phyloP scores from a whole-genome alignment of 805 yeast species.

The Ogataea paradorogensis region DNA sequence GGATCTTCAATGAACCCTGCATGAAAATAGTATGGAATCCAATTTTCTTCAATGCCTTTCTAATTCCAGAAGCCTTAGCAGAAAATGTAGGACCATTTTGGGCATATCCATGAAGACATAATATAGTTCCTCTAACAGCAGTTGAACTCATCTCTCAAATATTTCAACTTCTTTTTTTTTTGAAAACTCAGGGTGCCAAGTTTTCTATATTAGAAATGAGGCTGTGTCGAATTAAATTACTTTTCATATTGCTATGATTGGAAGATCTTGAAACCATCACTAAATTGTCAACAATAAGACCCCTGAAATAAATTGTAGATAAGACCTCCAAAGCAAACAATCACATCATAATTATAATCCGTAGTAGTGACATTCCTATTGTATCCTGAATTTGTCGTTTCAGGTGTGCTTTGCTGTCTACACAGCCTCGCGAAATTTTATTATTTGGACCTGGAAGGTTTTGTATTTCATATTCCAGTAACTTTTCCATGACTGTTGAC shows the following conservation, averaged over 20 bases:
- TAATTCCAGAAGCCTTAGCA: slow-evolving; percentile 82
- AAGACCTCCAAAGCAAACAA: too few species aligned
- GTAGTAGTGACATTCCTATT: background rate
- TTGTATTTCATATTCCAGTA: slow-evolving; percentile 2
- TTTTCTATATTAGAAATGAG: background rate
- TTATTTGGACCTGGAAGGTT: slow-evolving; percentile 1
- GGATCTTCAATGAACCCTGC: slow-evolving; percentile 70
- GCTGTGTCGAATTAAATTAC: slow-evolving; percentile 2
- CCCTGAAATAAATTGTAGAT: too few species aligned
- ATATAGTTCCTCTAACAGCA: slow-evolving; percentile 44
- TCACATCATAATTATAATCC: too few species aligned
- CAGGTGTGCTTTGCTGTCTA: slow-evolving; percentile 5
- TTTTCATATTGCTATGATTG: slow-evolving; percentile 1
- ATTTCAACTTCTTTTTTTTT: background rate
- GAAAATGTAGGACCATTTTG: slow-evolving; percentile 83
- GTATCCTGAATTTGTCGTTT: slow-evolving; percentile 3
- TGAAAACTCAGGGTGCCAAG: slow-evolving; percentile 5
- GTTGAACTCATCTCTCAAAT: slow-evolving; percentile 25
- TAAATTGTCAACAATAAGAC: too few species aligned
- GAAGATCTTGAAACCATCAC: background rate
- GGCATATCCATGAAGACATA: slow-evolving; percentile 90
- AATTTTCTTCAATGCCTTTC: slow-evolving; percentile 64
- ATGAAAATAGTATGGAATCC: slow-evolving; percentile 72
- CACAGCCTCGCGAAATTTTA: slow-evolving; percentile 8
- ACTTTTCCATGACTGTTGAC: slow-evolving; percentile 15